phyloP scores from a whole-genome alignment of 352 stramenopile species.

The Phytophthora pistaciae region DNA sequence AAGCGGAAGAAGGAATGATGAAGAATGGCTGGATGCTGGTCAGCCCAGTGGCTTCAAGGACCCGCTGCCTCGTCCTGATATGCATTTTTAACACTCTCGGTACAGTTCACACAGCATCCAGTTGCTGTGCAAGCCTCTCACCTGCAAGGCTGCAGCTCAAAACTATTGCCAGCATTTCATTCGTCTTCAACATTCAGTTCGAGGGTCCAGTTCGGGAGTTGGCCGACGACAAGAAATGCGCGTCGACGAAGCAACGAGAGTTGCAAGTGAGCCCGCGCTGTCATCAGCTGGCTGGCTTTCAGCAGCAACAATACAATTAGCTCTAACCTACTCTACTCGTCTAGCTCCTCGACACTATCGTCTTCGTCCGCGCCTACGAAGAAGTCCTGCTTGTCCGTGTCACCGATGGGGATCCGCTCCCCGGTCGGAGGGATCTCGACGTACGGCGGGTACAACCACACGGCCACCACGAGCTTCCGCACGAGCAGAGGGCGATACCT shows the following conservation, averaged over 20 bases:
- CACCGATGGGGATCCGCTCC: slow-evolving; percentile 56
- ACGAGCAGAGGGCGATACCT: slow-evolving; percentile 61
- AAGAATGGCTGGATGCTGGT: slow-evolving; percentile 13
- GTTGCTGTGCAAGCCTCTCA: slow-evolving; percentile 5
- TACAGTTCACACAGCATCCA: not conserved
- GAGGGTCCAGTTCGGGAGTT: slow-evolving; percentile 12
- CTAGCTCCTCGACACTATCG: slow-evolving; percentile 14
- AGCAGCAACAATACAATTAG: not conserved
- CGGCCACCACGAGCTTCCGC: slow-evolving; percentile 60
- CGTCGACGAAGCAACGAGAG: not conserved
- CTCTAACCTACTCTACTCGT: slow-evolving; percentile 10
- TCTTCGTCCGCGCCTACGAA: slow-evolving; percentile 39
- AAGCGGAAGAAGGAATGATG: slow-evolving; percentile 20
- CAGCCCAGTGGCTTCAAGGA: not conserved
- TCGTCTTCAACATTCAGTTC: slow-evolving; percentile 13
- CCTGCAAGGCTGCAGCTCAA: slow-evolving; percentile 1
- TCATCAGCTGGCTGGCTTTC: slow-evolving; percentile 13
- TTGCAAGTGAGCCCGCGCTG: slow-evolving; percentile 8
- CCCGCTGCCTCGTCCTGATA: not conserved
- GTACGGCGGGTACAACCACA: slow-evolving; percentile 80
- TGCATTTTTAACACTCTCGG: slow-evolving; percentile 11
- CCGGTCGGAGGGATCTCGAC: slow-evolving; percentile 68
- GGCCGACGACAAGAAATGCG: slow-evolving; percentile 19
- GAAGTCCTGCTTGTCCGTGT: slow-evolving; percentile 56
- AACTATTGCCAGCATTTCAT: slow-evolving; percentile 1